Evolutionary conservation across 2,329 filamentous ascomycete species (phyloP).

Genomic region (Aspergillus sp.): DNA sequence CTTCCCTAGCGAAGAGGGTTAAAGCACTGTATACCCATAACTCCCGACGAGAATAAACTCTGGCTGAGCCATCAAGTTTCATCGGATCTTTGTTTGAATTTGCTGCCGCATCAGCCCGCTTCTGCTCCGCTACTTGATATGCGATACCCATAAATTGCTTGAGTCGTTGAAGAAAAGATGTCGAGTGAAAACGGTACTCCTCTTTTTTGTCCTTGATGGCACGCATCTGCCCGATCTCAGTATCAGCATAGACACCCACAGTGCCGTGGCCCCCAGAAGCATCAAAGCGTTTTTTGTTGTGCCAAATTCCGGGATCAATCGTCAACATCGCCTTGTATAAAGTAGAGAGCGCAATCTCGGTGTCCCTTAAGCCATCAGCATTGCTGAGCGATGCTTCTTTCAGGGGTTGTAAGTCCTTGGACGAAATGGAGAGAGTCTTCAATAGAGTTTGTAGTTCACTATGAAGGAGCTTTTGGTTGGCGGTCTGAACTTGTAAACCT

Average conservation of each 20-base stretch:
- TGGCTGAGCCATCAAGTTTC: slow-evolving; percentile 69
- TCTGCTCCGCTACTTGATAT: slow-evolving; percentile 73
- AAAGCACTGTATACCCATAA: slow-evolving; percentile 88
- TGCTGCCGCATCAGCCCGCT: slow-evolving; percentile 63
- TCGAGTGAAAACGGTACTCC: slow-evolving; percentile 75
- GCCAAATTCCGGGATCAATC: slow-evolving; percentile 78
- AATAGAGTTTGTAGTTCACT: slow-evolving; percentile 87
- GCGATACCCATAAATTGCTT: slow-evolving; percentile 79
- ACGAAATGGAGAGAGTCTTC: slow-evolving; percentile 84
- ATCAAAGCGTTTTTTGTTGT: slow-evolving; percentile 52
- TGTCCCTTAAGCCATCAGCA: slow-evolving; percentile 67
- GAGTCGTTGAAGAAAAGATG: slow-evolving; percentile 73
- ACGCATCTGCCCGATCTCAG: slow-evolving; percentile 78
- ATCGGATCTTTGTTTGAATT: slow-evolving; percentile 40
- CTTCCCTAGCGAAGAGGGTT: slow-evolving; percentile 83
- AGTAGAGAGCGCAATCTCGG: slow-evolving; percentile 74
- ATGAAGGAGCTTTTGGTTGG: slow-evolving; percentile 92
- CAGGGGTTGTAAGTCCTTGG: slow-evolving; percentile 71
- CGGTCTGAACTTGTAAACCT: slow-evolving; percentile 92
- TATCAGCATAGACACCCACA: slow-evolving; percentile 66
- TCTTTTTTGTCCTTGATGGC: slow-evolving; percentile 94
- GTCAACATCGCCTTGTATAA: slow-evolving; percentile 92
- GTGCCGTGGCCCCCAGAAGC: slow-evolving; percentile 38
- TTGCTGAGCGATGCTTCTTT: slow-evolving; percentile 72
- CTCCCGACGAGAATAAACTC: slow-evolving; percentile 68